Evolutionary conservation across 1,284 basidiomycete genomes (phyloP).

Genomic region (Lentinus polychrous): DNA sequence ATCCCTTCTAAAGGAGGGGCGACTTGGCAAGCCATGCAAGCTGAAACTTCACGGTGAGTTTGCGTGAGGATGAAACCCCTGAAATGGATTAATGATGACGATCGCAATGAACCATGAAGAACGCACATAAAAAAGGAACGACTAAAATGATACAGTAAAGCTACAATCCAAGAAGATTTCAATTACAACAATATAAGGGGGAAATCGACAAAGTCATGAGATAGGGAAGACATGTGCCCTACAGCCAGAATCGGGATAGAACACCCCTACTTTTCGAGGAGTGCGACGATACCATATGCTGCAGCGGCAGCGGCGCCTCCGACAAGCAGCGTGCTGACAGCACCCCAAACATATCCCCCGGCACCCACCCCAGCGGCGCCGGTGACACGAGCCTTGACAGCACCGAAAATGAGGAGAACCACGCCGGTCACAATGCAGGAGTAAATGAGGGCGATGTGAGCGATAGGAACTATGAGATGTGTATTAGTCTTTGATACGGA

Average conservation of each 20-base stretch:
- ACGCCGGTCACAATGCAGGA: conserved; percentile 75
- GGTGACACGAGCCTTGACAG: conserved; percentile 84
- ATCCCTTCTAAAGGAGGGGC: too few relatives aligned
- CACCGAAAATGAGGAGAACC: conserved; percentile 86
- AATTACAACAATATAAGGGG: not conserved
- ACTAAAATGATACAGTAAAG: not conserved
- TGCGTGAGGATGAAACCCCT: too few relatives aligned
- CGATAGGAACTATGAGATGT: conserved; percentile 25
- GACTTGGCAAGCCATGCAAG: too few relatives aligned
- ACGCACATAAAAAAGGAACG: not conserved
- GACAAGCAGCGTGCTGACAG: conserved; percentile 82
- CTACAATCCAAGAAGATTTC: not conserved
- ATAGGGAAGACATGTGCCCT: not conserved
- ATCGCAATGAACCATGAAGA: not conserved
- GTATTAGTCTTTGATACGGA: not conserved
- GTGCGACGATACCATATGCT: conserved; percentile 80
- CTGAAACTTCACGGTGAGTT: too few relatives aligned
- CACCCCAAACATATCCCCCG: conserved; percentile 74
- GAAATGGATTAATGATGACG: not conserved
- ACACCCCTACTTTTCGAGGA: conserved; percentile 43
- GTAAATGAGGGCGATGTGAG: conserved; percentile 64
- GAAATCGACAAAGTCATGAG: not conserved
- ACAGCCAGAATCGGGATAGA: not conserved
- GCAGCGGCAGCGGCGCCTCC: conserved; percentile 87
- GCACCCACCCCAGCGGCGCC: conserved; percentile 61